phyloP scores from a whole-genome alignment of 2,329 filamentous ascomycete species.

The Magnaporthiopsis incrustans region DNA sequence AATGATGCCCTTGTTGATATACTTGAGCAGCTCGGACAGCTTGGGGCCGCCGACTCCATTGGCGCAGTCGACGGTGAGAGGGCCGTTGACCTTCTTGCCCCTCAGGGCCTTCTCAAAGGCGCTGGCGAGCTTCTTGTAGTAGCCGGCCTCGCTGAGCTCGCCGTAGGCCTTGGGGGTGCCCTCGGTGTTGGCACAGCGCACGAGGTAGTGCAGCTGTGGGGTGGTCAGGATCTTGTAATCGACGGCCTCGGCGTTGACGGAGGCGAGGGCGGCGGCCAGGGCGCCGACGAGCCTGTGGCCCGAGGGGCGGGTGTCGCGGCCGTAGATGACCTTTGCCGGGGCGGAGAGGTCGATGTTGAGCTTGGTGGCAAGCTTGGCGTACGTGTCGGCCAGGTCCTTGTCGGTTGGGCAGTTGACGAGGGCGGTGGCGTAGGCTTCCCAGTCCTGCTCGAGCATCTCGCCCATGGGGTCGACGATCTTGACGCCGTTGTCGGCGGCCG shows the following conservation, averaged over 20 bases:
- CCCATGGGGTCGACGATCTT: constrained; percentile 97
- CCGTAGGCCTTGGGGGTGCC: constrained; percentile 84
- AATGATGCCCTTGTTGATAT: constrained; percentile 58
- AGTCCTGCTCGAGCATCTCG: constrained; percentile 94
- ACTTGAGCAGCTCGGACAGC: constrained; percentile 76
- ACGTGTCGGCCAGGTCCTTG: constrained; percentile 66
- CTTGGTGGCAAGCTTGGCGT: constrained; percentile 65
- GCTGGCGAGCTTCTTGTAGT: constrained; percentile 83
- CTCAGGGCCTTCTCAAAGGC: constrained; percentile 81
- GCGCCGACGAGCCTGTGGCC: constrained; percentile 76
- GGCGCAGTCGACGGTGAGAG: constrained; percentile 84
- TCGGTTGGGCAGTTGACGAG: constrained; percentile 80
- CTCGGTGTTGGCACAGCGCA: constrained; percentile 88
- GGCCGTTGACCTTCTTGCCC: constrained; percentile 63
- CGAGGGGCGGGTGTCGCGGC: constrained; percentile 86
- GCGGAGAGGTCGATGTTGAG: constrained; percentile 66
- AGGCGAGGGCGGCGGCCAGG: constrained; percentile 70
- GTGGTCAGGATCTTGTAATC: constrained; percentile 93
- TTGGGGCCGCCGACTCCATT: constrained; percentile 96
- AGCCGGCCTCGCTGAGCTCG: constrained; percentile 79
- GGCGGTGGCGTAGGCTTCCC: constrained; percentile 82
- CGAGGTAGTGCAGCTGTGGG: constrained; percentile 95
- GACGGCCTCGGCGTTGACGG: constrained; percentile 63
- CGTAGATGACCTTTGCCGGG: constrained; percentile 77
- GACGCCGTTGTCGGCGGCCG: constrained; percentile 81